A percentile compares a stretch with the other conserved stretches of the same genome.
Evolutionary conservation across 2,329 filamentous ascomycete species (phyloP).

Genomic region (Aspergillus pseudonomiae): DNA sequence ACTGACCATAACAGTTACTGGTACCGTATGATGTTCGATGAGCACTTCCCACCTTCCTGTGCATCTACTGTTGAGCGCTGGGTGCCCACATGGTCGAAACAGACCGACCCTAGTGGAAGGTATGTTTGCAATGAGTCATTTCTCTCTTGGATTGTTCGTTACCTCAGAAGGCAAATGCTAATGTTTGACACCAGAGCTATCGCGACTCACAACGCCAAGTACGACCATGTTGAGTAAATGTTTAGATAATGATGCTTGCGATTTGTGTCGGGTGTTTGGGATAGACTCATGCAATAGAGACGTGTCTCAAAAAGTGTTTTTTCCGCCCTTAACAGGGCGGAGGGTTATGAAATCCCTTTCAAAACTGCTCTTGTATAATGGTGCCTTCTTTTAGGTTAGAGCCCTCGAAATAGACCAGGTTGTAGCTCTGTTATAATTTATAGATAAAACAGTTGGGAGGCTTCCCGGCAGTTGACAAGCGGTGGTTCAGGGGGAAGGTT

Average conservation of each 20-base stretch:
- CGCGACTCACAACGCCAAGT: constrained; percentile 74
- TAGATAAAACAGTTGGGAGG: background rate
- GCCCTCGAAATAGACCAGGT: background rate
- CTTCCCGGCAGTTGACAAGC: background rate
- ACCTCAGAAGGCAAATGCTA: constrained; percentile 6
- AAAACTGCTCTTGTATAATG: background rate
- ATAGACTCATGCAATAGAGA: constrained; percentile 32
- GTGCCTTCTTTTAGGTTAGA: background rate
- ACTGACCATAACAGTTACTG: constrained; percentile 67
- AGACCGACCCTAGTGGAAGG: constrained; percentile 93
- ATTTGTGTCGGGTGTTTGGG: constrained; percentile 23
- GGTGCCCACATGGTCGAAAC: constrained; percentile 96
- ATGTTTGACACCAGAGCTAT: constrained; percentile 63
- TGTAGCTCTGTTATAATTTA: background rate
- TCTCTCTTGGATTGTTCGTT: background rate
- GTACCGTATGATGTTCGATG: constrained; percentile 98
- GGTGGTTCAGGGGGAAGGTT: background rate
- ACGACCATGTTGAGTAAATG: constrained; percentile 54
- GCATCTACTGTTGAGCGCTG: constrained; percentile 93
- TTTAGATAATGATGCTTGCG: constrained; percentile 16
- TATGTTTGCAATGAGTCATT: constrained; percentile 44
- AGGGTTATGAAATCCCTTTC: background rate
- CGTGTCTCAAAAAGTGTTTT: constrained; percentile 19
- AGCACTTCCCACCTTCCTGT: constrained; percentile 92
- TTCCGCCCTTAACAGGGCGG: constrained; percentile 5